Percentiles rank a stretch among this genome's conserved stretches.
Evolutionary conservation across 1,284 basidiomycete species (phyloP).

Genomic region (Wallemia ichthyophaga): DNA sequence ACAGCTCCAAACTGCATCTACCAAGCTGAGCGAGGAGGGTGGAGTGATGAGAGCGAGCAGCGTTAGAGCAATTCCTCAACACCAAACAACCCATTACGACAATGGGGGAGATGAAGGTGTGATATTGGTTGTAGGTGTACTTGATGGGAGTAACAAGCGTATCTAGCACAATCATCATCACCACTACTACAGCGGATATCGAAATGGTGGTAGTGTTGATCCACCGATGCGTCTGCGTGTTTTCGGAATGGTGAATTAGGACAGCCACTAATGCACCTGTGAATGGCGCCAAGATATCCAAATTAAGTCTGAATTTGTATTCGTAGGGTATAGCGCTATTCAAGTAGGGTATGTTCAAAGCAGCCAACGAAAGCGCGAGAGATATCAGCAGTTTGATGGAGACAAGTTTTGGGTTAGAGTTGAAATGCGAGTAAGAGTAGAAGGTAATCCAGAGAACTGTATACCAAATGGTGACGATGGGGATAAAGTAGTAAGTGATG

Average conservation of each 20-base stretch:
- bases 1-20: conserved; percentile 36
- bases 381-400: conserved; percentile 36
- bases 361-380: conserved; percentile 22
- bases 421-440: conserved; percentile 35
- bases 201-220: conserved; percentile 43
- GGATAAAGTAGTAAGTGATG: conserved; percentile 18
- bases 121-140: background rate
- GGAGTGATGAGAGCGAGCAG: background rate
- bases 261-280: background rate
- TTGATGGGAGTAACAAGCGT: conserved; percentile 19
- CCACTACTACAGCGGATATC: conserved; percentile 48
- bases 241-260: too few species aligned
- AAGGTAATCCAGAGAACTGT: conserved; percentile 55
- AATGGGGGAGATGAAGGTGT: conserved; percentile 7
- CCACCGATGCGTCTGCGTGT: background rate
- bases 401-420: conserved; percentile 35
- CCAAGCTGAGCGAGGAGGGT: background rate
- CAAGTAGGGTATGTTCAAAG: conserved; percentile 32
- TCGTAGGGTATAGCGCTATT: conserved; percentile 26
- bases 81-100: background rate
- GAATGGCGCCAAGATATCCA: conserved; percentile 26
- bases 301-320: conserved; percentile 56
- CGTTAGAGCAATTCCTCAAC: background rate
- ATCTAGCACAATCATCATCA: conserved; percentile 43
- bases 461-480: conserved; percentile 33